Evolutionary conservation across 139 green algal genomes (phyloP).

Genomic region (Picocystis salinarum): DNA sequence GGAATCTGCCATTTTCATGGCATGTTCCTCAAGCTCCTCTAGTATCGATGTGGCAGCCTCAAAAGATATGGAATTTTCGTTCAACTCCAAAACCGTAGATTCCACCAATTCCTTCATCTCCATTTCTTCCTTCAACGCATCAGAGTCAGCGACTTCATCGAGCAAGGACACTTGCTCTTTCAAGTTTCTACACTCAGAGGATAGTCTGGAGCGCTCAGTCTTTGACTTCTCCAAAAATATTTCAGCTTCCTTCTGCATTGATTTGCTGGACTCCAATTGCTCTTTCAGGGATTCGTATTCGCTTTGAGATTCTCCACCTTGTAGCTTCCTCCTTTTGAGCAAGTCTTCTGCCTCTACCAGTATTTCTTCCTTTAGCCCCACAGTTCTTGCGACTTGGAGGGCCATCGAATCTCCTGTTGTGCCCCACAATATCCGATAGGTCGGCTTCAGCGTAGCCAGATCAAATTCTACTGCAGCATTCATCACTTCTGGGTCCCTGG

Average conservation of each 20-base stretch:
- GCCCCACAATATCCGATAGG: slow-evolving; percentile 70
- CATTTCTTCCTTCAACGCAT: slow-evolving; percentile 31
- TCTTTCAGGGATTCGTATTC: slow-evolving; percentile 56
- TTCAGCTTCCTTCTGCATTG: too few species aligned
- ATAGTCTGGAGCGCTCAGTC: too few species aligned
- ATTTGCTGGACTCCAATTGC: too few species aligned
- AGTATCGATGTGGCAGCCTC: neutral
- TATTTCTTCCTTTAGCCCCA: slow-evolving; percentile 1
- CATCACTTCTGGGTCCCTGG: slow-evolving; percentile 10
- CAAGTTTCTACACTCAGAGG: too few species aligned
- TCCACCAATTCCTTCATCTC: neutral
- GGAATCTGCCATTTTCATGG: neutral
- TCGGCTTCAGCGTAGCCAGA: slow-evolving; percentile 44
- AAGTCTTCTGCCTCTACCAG: slow-evolving; percentile 14
- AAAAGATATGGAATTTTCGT: neutral
- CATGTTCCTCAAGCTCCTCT: neutral
- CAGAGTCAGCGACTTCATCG: too few species aligned
- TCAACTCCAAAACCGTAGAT: neutral
- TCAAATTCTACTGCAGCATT: slow-evolving; percentile 81
- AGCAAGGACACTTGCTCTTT: too few species aligned
- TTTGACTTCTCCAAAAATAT: too few species aligned
- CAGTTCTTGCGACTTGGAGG: neutral
- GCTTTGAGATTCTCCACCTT: slow-evolving; percentile 26
- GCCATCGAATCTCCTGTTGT: slow-evolving; percentile 7
- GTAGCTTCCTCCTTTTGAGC: neutral